Base-by-base conservation (phyloP, 768 basidiomycete species). In the Lactarius quietus region DNA sequence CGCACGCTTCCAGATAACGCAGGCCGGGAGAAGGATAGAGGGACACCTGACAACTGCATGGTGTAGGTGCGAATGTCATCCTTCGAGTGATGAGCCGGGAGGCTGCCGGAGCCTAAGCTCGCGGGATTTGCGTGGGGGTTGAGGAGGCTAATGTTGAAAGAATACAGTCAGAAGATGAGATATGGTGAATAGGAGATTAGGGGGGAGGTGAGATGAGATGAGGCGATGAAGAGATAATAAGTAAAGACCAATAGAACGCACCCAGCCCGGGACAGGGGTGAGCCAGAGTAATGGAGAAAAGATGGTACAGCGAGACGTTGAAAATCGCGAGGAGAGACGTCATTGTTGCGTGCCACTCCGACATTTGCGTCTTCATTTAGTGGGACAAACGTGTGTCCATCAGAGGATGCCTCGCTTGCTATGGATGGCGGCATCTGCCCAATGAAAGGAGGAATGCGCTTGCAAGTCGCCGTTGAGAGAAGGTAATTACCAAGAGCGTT, bases 51-150 rank as follows among this genome's bases (percentile, higher is more conserved):
- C 3, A 92, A 78, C 59, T 86, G 80, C 72, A 92, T 80, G 0
- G 90, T 91, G 67, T 77, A 81, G 38, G 83, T 78, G 20, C 90
- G 84, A 65, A 92, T 92, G 33, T 81, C 79, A 68, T 82, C 82
- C 67, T 85, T 86, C 1, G 85, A 84, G 69, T 86, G 88, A 10
- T 83, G 78, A 9, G 73, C 57, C 8, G 63, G 61, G 31, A 66
- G 51, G 53, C 65, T 61, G 35, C 65, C 66, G 14, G 71, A 62
- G 56, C 29, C 48, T 23, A 33, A 20, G 38, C 68, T 60, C 20
- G 72, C 68, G 28, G 69, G 64, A 61, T 45, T 68, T 23, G 75
- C 67, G 60, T 71, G 56, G 60, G 71, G 77, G 70, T 86, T 86
- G 20, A 89, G 78, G 66, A 88, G 77, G 33, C 87, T 88, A 63